These are phyloP conservation scores for Monosporozyma aerobia DNA, from an alignment of 805 yeast genomes.

Conservation along the genomic window DNA sequence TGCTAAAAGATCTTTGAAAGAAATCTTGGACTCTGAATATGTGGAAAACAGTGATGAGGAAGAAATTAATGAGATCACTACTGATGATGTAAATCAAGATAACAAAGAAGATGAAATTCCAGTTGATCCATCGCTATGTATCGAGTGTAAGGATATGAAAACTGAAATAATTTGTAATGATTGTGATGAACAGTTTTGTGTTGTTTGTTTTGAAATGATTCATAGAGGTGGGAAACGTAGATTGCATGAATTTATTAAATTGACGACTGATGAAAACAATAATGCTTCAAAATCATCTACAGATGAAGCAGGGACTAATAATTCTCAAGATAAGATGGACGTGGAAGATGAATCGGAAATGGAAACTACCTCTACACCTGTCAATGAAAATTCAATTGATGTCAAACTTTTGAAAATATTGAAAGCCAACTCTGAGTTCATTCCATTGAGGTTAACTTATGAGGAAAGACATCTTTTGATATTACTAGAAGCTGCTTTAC, in stretches of 20 bases:
- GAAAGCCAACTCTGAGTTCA: constrained; percentile 40
- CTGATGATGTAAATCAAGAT: constrained; percentile 7
- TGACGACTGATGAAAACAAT: constrained; percentile 10
- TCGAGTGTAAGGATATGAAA: constrained; percentile 70
- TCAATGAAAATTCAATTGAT: constrained; percentile 13
- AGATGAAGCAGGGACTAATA: constrained; percentile 9
- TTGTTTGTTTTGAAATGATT: constrained; percentile 57
- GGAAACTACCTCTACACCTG: neutral
- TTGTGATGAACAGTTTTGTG: constrained; percentile 62
- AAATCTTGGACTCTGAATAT: constrained; percentile 33
- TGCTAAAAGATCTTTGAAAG: constrained; percentile 28
- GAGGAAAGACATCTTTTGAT: constrained; percentile 63
- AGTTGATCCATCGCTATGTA: constrained; percentile 39
- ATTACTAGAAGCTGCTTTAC: constrained; percentile 63
- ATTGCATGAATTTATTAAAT: constrained; percentile 32
- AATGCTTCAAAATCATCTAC: constrained; percentile 10
- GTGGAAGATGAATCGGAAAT: constrained; percentile 15
- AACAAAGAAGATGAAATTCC: constrained; percentile 23
- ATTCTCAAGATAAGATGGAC: constrained; percentile 3
- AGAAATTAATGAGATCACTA: neutral
- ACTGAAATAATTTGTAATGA: constrained; percentile 49
- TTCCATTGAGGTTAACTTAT: constrained; percentile 58
- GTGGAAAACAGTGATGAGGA: constrained; percentile 28
- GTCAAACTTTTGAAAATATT: constrained; percentile 32
- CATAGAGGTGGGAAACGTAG: constrained; percentile 62